Evolutionary conservation across 2,329 filamentous ascomycete genomes (phyloP).

Genomic region (Seiridium cupressi): DNA sequence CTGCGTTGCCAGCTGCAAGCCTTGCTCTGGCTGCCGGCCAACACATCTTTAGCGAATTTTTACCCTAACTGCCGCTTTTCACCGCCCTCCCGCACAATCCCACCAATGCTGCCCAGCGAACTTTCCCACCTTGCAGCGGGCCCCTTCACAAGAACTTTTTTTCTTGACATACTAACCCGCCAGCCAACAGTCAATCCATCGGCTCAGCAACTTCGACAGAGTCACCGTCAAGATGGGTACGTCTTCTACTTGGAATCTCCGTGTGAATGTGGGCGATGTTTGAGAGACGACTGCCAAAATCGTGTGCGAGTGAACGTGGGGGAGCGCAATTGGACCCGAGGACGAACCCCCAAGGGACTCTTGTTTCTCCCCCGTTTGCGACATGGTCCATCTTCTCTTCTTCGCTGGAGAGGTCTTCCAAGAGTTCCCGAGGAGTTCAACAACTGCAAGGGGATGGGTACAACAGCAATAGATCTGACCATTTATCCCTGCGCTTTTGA

Average conservation of each 20-base stretch:
- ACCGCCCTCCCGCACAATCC: conserved; percentile 39
- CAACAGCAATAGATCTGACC: neutral
- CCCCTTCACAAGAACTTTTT: conserved; percentile 5
- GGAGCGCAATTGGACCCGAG: no score
- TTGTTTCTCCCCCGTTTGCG: conserved; percentile 1
- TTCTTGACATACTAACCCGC: neutral
- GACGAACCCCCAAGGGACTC: neutral
- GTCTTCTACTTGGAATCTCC: conserved; percentile 44
- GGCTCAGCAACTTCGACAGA: conserved; percentile 30
- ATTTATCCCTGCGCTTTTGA: no score
- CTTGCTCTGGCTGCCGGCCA: no score
- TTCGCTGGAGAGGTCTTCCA: conserved; percentile 12
- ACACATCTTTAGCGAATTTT: neutral
- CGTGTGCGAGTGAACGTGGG: no score
- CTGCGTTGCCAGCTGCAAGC: no score
- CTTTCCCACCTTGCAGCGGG: conserved; percentile 7
- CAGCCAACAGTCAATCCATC: conserved; percentile 32
- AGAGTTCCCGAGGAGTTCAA: neutral
- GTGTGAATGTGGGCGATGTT: conserved; percentile 30
- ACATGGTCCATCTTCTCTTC: conserved; percentile 6
- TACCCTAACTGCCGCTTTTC: conserved; percentile 44
- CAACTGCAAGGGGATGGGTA: neutral
- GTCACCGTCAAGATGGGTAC: conserved; percentile 61
- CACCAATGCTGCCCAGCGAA: conserved; percentile 16
- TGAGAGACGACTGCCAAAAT: conserved; percentile 11